Base-by-base conservation (phyloP, 73 alveolate species). In the Paramecium sexaurelia region DNA sequence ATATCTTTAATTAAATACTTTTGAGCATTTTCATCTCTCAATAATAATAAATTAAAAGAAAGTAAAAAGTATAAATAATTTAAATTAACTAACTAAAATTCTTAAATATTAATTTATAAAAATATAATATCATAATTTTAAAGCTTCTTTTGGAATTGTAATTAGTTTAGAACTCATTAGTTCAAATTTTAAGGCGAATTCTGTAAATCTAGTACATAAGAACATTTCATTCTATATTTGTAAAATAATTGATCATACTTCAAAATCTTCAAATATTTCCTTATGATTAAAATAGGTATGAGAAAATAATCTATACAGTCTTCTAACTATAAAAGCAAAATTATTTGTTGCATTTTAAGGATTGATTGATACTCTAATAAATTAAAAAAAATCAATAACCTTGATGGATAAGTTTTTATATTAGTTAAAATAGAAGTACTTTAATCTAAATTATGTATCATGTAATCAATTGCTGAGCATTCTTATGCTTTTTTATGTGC, bases 381-480 rank as follows among this genome's bases (percentile, higher is more conserved):
- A 27, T 22, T 15, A 0, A n/a, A n/a, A 0, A 37, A 22, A 36
- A 33, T 35, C 3, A 17, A 5, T 7, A 55, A 86, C 94, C 94
- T 88, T 20, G 91, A 68, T 36, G 85, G 85, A 39, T 69, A 98
- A 88, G 95, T 94, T 92, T 98, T 98, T 13, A 93, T 94, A 91
- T 95, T 96, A 88, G 97, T 97, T 43, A 98, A 93, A 66, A 96
- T 93, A n/a, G 98, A 91, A 20, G 99, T 97, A 90, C 98, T 94
- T 84, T 97, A 94, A 89, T 98, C 99, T 20, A 98, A 94, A 71
- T 96, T 96, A 84, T 98, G 99, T 37, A 98, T 96, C 99, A 98
- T 98, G 92, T 98, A 98, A 93, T 98, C 99, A 26, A 98, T 98
- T 2, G 99, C 99, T 71, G 99, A 96, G 85, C 99, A 98, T 90